A percentile compares a stretch with the other conserved stretches of the same genome.
Evolutionary conservation across 106 monocot species (phyloP).

Genomic region (Amphibolis antarctica): DNA sequence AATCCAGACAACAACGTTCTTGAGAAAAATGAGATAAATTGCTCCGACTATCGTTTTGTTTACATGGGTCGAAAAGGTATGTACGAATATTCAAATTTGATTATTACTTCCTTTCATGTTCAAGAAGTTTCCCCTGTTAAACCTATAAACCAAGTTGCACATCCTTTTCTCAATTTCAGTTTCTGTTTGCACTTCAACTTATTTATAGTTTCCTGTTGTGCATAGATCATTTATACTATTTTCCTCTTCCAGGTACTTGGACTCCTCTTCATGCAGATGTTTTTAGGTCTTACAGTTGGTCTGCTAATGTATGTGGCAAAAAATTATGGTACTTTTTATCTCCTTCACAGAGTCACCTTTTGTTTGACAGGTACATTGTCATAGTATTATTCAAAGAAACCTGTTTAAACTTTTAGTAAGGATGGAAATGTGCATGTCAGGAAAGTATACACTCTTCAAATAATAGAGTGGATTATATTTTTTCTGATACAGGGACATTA

Average conservation of each 20-base stretch:
- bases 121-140: not conserved
- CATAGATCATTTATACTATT: not conserved
- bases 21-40: conserved; percentile 58
- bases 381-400: too few species aligned
- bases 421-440: not conserved
- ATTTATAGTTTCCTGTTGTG: not conserved
- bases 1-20: conserved; percentile 24
- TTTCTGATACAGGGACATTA: not conserved
- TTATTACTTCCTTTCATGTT: not conserved
- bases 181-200: not conserved
- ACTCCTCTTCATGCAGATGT: conserved; percentile 99
- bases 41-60: conserved; percentile 90
- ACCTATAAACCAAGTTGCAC: not conserved
- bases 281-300: conserved; percentile 98
- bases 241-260: conserved; percentile 65
- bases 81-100: not conserved
- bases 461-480: not conserved
- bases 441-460: not conserved
- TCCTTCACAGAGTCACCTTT: conserved; percentile 60
- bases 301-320: conserved; percentile 90
- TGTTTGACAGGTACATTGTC: conserved; percentile 62
- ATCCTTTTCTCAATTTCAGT: not conserved
- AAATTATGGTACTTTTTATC: conserved; percentile 78
- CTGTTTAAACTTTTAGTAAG: not conserved
- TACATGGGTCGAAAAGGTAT: conserved; percentile 96